Base-by-base conservation (phyloP, 345 rosid species). In the Sisymbrium altissimum region DNA sequence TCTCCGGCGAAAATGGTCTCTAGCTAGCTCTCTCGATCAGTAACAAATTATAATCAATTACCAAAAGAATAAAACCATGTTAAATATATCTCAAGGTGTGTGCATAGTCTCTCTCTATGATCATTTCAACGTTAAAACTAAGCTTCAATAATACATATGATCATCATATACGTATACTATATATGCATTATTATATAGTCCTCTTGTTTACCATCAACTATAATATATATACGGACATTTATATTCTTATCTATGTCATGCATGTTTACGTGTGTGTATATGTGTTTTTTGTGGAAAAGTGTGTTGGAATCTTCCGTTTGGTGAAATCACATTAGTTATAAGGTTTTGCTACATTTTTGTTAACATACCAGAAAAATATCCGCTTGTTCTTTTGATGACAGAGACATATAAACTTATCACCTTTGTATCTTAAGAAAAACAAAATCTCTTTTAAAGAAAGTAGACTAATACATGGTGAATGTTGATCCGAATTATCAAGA, bases 251-350 rank as follows among this genome's bases (percentile, higher is more conserved):
- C 43, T 71, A 65, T 71, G 63, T 58, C 54, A 64, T 71, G 75
- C 75, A 66, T 65, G 73, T 50, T 71, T 77, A 77, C 68, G 72
- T 70, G 60, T 63, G 41, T 17, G 60, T 18, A 66, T 67, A 49
- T 64, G 58, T 70, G 67, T 77, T 68, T 63, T 48, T 71, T 58
- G 54, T 64, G 77, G 81, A 59, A 77, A 65, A 71, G 49, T 65
- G 73, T 71, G 76, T 71, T 77, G 76, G 76, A 77, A 71, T 77
- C 72, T 77, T 77, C 76, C 76, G 80, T 77, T 71, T 77, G 80
- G 80, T 77, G 76, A 77, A 70, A 54, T 48, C 69, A 49, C 11
- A 71, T 77, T 65, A 29, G 72, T 77, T 65, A 64, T 71, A 71
- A 56, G 77, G 72, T 77, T 59, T 66, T 77, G 58, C 81, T 77